phyloP scores from a whole-genome alignment of 345 rosid genomes.

The Euclidium syriacum region DNA sequence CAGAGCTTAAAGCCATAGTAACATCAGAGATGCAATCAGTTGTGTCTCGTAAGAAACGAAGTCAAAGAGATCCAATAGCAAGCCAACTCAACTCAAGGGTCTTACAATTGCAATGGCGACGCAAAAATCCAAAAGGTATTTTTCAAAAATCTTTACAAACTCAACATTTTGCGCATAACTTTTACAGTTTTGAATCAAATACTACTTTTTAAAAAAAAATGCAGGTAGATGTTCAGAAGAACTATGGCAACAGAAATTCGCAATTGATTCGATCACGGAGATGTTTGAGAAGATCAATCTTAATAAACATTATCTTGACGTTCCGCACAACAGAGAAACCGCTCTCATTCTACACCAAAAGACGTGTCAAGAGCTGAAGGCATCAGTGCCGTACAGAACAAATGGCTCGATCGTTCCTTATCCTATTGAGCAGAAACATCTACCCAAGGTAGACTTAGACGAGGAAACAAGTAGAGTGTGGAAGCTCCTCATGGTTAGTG shows the following conservation, averaged over 20 bases:
- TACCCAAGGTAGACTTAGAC: slow-evolving; percentile 66
- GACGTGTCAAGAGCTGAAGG: slow-evolving; percentile 27
- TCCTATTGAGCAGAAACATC: slow-evolving; percentile 34
- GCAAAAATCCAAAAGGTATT: slow-evolving; percentile 27
- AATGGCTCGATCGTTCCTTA: slow-evolving; percentile 53
- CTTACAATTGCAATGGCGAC: slow-evolving; percentile 5
- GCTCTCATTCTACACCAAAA: slow-evolving; percentile 46
- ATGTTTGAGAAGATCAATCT: slow-evolving; percentile 35
- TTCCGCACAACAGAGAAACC: slow-evolving; percentile 25
- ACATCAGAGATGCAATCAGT: slow-evolving; percentile 27
- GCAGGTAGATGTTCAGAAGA: slow-evolving; percentile 40
- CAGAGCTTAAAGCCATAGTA: not conserved
- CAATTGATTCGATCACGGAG: slow-evolving; percentile 36
- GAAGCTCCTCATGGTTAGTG: slow-evolving; percentile 59
- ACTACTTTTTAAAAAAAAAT: slow-evolving; percentile 15
- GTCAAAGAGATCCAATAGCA: slow-evolving; percentile 29
- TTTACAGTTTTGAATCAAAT: too few species aligned
- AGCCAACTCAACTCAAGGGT: slow-evolving; percentile 14
- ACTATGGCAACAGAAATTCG: slow-evolving; percentile 21
- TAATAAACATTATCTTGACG: slow-evolving; percentile 39
- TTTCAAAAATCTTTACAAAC: too few species aligned
- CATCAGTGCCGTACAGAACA: slow-evolving; percentile 41
- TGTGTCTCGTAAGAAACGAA: slow-evolving; percentile 46
- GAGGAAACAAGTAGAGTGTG: slow-evolving; percentile 70
- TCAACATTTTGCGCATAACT: too few species aligned